These are phyloP conservation scores for Trametes coccinea DNA, from an alignment of 768 basidiomycete species.

Conservation along the genomic window DNA sequence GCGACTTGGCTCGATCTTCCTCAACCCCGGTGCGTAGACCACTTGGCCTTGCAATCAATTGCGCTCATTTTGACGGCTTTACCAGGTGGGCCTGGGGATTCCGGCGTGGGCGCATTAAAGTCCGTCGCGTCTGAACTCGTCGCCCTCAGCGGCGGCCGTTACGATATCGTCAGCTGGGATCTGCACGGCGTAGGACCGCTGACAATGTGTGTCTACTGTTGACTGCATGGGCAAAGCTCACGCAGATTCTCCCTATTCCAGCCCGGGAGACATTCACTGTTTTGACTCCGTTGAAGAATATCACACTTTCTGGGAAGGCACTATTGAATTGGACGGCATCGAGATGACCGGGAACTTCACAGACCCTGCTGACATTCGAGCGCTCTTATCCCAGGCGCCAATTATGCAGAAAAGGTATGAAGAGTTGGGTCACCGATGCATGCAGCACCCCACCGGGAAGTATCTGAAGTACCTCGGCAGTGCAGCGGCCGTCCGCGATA, in stretches of 20 bases:
- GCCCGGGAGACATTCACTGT: slow-evolving; percentile 11
- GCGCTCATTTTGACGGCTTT: too few relatives aligned
- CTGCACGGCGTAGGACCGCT: slow-evolving; percentile 13
- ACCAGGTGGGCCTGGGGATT: slow-evolving; percentile 12
- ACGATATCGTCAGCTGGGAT: slow-evolving; percentile 19
- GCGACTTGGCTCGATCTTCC: neutral
- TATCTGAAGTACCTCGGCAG: slow-evolving; percentile 13
- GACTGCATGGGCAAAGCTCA: neutral
- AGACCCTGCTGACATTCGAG: neutral
- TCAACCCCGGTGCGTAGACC: neutral
- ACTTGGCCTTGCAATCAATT: too few relatives aligned
- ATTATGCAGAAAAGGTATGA: slow-evolving; percentile 17
- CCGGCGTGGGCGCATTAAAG: neutral
- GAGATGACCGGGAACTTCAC: slow-evolving; percentile 9
- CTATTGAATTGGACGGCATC: slow-evolving; percentile 5
- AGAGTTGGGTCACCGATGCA: slow-evolving; percentile 1
- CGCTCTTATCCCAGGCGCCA: slow-evolving; percentile 4
- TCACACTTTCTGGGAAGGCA: slow-evolving; percentile 8
- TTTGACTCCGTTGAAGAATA: slow-evolving; percentile 6
- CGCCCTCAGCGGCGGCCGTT: slow-evolving; percentile 4
- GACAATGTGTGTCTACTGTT: neutral
- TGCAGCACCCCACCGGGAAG: neutral
- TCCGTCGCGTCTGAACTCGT: neutral
- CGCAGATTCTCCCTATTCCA: neutral
- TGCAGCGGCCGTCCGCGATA: slow-evolving; percentile 10